Base-by-base conservation (phyloP, 2,329 filamentous ascomycete genomes). In the Aspergillus aculeatinus region DNA sequence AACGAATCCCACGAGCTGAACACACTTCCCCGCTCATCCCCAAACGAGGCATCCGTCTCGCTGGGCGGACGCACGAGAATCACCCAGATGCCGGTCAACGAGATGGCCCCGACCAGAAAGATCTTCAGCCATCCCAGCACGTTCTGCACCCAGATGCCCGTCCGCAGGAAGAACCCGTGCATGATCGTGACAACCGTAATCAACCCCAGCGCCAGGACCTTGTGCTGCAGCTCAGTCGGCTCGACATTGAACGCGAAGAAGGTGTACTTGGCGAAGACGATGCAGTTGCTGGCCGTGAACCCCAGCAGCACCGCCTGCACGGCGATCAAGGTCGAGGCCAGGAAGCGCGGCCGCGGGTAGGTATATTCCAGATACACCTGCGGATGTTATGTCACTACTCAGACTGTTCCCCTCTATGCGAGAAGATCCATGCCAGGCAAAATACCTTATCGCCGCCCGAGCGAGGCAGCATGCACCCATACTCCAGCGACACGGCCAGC, bases 351-450 rank as follows among this genome's bases (percentile, higher is more conserved):
- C 33, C 79, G 78, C 2, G 83, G 82, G 70, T 88, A 90, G 0
- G 86, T 86, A 70, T 87, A 88, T 71, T 91, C 88, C 49, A 91
- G 81, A 68, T 90, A 90, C 6, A 90, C 86, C 73, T 89, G 31
- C 6, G 44, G 1, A 35, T 21, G 33, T 27, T 1, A 35, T 21
- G 33, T 27, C 25, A n/a, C 6, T 44, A 7, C 50, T 67, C 82
- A 77, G 54, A 23, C 12, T 4, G 42, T 25, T 25, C 10, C 29
- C n/a, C 2, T 85, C 1, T 85, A 78, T 23, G 23, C 23, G 44
- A 14, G n/a, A 39, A 16, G 3, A 23, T 23, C 4, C 4, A 23
- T 23, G 23, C 23, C 23, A 23, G 5, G 12, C n/a, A n/a, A 33
- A 57, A 54, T 27, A 89, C 86, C 73, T 90, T 91, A 27, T 84